Conservation (phyloP, 257 asterid genomes). For the Scutellaria barbata region DNA sequence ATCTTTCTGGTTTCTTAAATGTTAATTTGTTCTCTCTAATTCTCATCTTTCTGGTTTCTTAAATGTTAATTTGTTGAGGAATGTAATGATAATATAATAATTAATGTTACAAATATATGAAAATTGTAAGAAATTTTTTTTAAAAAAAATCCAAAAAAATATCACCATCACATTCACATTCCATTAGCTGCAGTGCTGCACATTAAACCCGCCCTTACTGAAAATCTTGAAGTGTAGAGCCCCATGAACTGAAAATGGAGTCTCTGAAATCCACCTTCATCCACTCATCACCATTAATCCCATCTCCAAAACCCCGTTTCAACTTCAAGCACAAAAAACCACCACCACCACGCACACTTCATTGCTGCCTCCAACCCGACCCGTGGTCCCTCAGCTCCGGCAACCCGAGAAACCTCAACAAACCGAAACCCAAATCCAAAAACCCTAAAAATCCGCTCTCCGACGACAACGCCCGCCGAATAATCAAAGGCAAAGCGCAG, state of each 20-base stretch:
- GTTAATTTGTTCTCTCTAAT: too few relatives aligned
- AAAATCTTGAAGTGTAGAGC: constrained; percentile 15
- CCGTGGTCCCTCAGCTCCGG: constrained; percentile 92
- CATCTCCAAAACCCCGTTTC: constrained; percentile 36
- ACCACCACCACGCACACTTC: constrained; percentile 38
- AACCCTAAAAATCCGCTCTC: constrained; percentile 78
- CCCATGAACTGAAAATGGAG: constrained; percentile 54
- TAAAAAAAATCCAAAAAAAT: too few relatives aligned
- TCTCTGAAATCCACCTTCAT: constrained; percentile 67
- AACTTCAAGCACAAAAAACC: constrained; percentile 33
- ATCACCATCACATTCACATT: too few relatives aligned
- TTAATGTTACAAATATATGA: too few relatives aligned
- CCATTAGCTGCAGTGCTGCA: too few relatives aligned
- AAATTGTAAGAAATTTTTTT: too few relatives aligned
- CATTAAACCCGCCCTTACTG: too few relatives aligned
- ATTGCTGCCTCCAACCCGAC: constrained; percentile 72
- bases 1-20: too few relatives aligned
- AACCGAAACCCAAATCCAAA: constrained; percentile 77
- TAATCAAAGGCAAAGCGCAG: constrained; percentile 83
- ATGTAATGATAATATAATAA: too few relatives aligned
- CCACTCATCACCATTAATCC: constrained; percentile 44
- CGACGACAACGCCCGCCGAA: constrained; percentile 94
- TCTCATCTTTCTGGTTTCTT: too few relatives aligned
- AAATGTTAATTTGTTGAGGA: too few relatives aligned
- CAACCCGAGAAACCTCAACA: constrained; percentile 50